Conservation (phyloP, 2,329 filamentous ascomycete species). For the Hypoxylon sp. region DNA sequence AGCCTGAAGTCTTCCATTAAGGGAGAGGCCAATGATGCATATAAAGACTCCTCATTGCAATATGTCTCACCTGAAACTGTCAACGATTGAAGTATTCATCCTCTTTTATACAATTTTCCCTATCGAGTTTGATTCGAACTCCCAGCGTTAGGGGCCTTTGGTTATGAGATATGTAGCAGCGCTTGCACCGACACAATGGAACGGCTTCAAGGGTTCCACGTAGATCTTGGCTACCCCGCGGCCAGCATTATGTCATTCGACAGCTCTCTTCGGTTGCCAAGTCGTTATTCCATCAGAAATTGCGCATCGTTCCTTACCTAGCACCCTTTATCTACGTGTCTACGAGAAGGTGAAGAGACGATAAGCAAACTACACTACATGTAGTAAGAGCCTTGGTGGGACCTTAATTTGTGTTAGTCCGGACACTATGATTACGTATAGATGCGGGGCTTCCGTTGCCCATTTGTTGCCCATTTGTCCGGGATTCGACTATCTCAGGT, state of each 20-base stretch:
- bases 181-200: slow-evolving; percentile 32
- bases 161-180: no score
- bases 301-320: background rate
- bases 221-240: slow-evolving; percentile 33
- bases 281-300: slow-evolving; percentile 3
- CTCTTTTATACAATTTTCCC: no score
- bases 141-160: background rate
- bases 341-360: slow-evolving; percentile 7
- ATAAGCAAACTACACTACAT: no score
- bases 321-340: slow-evolving; percentile 17
- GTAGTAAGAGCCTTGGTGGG: background rate
- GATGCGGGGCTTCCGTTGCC: slow-evolving; percentile 33
- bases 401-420: slow-evolving; percentile 15
- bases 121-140: background rate
- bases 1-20: no score
- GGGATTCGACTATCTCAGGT: slow-evolving; percentile 15
- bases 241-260: slow-evolving; percentile 32
- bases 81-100: no score
- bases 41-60: no score
- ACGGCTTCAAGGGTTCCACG: slow-evolving; percentile 11
- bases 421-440: slow-evolving; percentile 15
- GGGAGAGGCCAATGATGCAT: no score
- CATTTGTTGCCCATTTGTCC: slow-evolving; percentile 41
- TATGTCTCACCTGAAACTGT: no score
- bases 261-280: slow-evolving; percentile 16